Conservation (phyloP, 169 alveolate species). For the Cyclospora cayetanensis region DNA sequence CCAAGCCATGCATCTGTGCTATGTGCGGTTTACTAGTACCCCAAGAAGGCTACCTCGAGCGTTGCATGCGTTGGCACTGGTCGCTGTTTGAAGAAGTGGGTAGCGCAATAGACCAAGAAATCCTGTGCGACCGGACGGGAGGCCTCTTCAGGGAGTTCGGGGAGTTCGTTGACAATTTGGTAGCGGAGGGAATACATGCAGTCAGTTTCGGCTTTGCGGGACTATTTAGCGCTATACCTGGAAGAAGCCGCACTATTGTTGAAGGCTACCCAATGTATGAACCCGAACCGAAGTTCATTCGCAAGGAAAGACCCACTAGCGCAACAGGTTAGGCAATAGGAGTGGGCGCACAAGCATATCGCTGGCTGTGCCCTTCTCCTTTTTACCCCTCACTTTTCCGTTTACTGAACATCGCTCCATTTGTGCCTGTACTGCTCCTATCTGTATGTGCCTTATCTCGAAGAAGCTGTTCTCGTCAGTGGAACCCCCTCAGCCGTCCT, state of each 20-base stretch:
- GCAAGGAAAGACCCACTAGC: conserved; percentile 71
- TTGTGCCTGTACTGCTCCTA: not conserved
- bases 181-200: conserved; percentile 64
- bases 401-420: not conserved
- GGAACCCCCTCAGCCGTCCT: no score
- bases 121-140: conserved; percentile 40
- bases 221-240: not conserved
- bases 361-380: no score
- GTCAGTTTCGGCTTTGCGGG: conserved; percentile 4
- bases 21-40: not conserved
- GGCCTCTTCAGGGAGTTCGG: conserved; percentile 59
- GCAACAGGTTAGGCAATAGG: conserved; percentile 44
- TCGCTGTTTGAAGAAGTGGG: conserved; percentile 67
- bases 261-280: conserved; percentile 73
- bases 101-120: conserved; percentile 60
- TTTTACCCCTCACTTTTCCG: no score
- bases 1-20: not conserved
- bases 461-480: not conserved
- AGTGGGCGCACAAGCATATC: no score
- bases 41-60: conserved; percentile 43
- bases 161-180: conserved; percentile 62
- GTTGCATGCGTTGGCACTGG: conserved; percentile 69
- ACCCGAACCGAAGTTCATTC: conserved; percentile 41
- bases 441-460: not conserved
- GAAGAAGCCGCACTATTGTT: conserved; percentile 39